These are phyloP conservation scores for Malassezia vespertilionis DNA, from an alignment of 1,284 basidiomycete genomes.

Conservation along the genomic window DNA sequence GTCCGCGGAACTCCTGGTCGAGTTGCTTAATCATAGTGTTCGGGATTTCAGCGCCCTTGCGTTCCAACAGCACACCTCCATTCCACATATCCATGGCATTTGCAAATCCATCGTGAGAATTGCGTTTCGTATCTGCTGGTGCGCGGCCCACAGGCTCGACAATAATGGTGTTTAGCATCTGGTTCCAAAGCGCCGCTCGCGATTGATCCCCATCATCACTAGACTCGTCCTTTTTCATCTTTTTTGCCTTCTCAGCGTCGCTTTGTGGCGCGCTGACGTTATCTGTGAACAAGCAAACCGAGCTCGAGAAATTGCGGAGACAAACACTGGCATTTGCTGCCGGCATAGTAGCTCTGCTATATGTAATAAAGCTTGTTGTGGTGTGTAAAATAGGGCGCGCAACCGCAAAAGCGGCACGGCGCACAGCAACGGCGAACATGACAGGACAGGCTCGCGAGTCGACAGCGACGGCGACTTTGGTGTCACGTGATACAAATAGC, in stretches of 20 bases:
- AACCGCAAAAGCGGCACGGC: background rate
- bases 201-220: background rate
- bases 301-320: too few relatives aligned
- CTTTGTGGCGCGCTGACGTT: too few relatives aligned
- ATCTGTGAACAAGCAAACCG: too few relatives aligned
- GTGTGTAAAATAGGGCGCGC: too few relatives aligned
- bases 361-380: too few relatives aligned
- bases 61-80: background rate
- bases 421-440: slow-evolving; percentile 2
- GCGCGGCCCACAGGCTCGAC: slow-evolving; percentile 10
- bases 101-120: background rate
- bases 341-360: too few relatives aligned
- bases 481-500: too few relatives aligned
- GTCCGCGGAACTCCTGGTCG: slow-evolving; percentile 12
- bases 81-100: background rate
- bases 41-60: background rate
- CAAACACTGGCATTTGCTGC: too few relatives aligned
- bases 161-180: slow-evolving; percentile 20
- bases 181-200: slow-evolving; percentile 16
- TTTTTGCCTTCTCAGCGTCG: background rate
- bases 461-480: too few relatives aligned
- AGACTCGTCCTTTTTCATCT: background rate
- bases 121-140: background rate
- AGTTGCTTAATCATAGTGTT: slow-evolving; percentile 8
- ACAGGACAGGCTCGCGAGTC: too few relatives aligned